Evolutionary conservation across 208 protist genomes (phyloP).

Genomic region (Lotmaria passim): DNA sequence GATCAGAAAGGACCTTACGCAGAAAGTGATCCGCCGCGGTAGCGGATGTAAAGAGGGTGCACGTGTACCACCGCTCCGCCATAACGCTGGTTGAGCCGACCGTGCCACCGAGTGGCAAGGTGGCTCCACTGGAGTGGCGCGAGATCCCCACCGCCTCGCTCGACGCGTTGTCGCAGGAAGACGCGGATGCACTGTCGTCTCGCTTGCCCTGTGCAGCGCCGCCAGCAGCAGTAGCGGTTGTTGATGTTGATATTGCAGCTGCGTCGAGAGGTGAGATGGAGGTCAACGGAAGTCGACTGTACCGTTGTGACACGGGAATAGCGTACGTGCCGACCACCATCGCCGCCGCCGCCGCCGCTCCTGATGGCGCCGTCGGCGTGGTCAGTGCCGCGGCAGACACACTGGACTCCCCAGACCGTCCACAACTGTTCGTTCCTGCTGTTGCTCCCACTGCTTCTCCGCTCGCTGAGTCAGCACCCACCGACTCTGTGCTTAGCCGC

Average conservation of each 20-base stretch:
- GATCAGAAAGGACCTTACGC: not conserved
- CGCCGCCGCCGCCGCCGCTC: not conserved
- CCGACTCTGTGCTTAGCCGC: not conserved
- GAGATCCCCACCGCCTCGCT: not conserved
- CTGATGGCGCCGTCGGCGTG: not conserved
- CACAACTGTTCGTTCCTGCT: not conserved
- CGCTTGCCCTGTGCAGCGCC: no score
- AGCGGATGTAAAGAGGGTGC: conserved; percentile 24
- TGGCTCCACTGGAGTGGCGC: not conserved
- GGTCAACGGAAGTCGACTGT: not conserved
- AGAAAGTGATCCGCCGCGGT: conserved; percentile 15
- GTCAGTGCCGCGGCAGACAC: not conserved
- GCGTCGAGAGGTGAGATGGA: not conserved
- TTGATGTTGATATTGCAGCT: no score
- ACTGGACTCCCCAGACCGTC: not conserved
- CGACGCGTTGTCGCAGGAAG: not conserved
- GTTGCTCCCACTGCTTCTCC: not conserved
- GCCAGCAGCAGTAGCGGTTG: no score
- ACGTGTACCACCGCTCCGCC: conserved; percentile 26
- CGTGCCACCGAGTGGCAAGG: not conserved
- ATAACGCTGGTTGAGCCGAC: not conserved
- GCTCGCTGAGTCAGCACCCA: no score
- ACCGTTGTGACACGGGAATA: not conserved
- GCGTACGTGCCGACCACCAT: conserved; percentile 24
- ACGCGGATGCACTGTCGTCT: not conserved